Conservation (phyloP, 495 filamentous ascomycete genomes). For the Hypoxylon lenormandii region DNA sequence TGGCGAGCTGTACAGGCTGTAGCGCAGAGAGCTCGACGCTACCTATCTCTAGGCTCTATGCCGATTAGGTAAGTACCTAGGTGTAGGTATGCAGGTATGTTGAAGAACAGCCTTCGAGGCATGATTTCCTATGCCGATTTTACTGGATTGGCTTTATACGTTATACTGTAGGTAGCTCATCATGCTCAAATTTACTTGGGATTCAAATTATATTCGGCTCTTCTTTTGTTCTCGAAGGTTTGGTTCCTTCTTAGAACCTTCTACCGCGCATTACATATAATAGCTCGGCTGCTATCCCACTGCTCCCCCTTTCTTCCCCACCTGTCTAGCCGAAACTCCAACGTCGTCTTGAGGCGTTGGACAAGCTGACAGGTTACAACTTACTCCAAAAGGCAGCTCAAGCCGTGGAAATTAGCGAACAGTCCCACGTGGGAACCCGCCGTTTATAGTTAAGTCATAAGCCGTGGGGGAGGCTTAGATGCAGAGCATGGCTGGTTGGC, state of each 20-base stretch:
- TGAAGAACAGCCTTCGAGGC: no score
- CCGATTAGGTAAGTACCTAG: not conserved
- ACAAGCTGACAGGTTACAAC: conserved; percentile 13
- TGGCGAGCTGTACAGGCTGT: conserved; percentile 26
- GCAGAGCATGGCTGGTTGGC: conserved; percentile 14
- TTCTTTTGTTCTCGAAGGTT: not conserved
- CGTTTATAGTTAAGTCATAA: conserved; percentile 22
- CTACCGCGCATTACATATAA: no score
- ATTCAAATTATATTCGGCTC: not conserved
- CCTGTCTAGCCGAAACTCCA: conserved; percentile 20
- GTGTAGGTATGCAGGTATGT: no score
- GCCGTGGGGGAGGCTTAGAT: conserved; percentile 39
- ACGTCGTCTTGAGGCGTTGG: conserved; percentile 9
- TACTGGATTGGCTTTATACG: no score
- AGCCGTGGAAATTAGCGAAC: conserved; percentile 32
- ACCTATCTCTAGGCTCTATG: not conserved
- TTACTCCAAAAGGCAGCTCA: conserved; percentile 30
- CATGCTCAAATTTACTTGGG: no score
- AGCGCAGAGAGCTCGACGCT: not conserved
- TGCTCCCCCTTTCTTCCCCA: conserved; percentile 20
- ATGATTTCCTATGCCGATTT: no score
- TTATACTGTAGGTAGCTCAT: not conserved
- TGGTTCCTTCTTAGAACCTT: not conserved
- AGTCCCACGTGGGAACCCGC: conserved; percentile 30
- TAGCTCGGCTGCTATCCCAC: not conserved